A percentile compares a stretch with the other conserved stretches of the same genome.
phyloP scores from a whole-genome alignment of 768 basidiomycete species.

The Tricholomella constricta region DNA sequence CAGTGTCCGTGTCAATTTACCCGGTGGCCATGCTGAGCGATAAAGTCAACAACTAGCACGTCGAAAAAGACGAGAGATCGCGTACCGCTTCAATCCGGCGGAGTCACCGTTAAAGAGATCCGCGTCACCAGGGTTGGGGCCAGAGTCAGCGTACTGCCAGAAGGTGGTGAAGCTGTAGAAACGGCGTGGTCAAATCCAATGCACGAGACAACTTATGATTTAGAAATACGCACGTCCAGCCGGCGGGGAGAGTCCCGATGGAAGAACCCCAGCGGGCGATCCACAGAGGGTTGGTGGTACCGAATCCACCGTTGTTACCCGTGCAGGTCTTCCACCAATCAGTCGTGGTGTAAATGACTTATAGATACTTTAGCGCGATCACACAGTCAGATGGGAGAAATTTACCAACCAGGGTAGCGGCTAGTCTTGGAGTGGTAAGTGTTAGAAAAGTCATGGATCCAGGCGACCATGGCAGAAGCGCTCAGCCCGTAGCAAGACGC shows the following conservation, averaged over 20 bases:
- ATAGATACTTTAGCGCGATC: background rate
- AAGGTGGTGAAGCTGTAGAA: constrained; percentile 51
- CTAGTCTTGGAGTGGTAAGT: constrained; percentile 53
- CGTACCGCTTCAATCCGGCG: constrained; percentile 42
- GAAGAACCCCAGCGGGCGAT: constrained; percentile 54
- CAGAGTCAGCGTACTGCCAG: constrained; percentile 62
- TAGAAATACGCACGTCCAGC: constrained; percentile 45
- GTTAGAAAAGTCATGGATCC: constrained; percentile 62
- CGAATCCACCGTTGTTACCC: constrained; percentile 55
- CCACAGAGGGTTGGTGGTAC: constrained; percentile 57
- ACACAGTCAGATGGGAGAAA: background rate
- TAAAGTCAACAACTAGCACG: background rate
- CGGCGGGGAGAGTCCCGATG: constrained; percentile 58
- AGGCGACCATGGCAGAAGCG: constrained; percentile 56
- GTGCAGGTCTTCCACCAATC: constrained; percentile 73
- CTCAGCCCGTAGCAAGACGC: constrained; percentile 57
- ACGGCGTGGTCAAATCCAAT: background rate
- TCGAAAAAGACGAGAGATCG: background rate
- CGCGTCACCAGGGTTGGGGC: constrained; percentile 58
- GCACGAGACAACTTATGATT: background rate
- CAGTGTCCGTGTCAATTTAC: background rate
- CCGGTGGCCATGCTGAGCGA: constrained; percentile 12
- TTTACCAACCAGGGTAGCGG: constrained; percentile 43
- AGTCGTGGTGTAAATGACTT: constrained; percentile 65
- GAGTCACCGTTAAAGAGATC: constrained; percentile 57